Evolutionary conservation across 2,329 filamentous ascomycete species (phyloP).

Genomic region (Cladosporium austrohemisphaericum): DNA sequence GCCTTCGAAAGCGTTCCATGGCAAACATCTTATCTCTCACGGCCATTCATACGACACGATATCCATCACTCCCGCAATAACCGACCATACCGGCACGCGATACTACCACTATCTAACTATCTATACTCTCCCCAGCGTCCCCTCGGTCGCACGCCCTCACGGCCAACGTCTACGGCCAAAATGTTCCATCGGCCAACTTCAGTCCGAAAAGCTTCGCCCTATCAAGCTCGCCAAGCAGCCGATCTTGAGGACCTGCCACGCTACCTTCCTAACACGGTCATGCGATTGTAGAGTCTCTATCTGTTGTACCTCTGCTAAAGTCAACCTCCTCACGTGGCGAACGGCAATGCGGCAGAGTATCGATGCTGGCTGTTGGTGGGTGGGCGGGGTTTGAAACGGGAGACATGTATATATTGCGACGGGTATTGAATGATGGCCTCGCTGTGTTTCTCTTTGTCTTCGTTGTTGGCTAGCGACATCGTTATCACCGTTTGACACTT

Average conservation of each 20-base stretch:
- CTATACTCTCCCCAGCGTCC: too few relatives aligned
- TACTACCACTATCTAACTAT: too few relatives aligned
- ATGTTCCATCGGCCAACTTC: slow-evolving; percentile 5
- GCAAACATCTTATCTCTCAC: slow-evolving; percentile 4
- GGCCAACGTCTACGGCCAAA: slow-evolving; percentile 1
- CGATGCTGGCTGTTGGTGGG: too few relatives aligned
- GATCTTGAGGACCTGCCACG: background rate
- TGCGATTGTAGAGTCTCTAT: background rate
- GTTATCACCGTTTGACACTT: background rate
- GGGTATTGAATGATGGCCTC: too few relatives aligned
- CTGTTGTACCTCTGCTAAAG: background rate
- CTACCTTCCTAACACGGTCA: slow-evolving; percentile 1
- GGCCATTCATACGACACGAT: background rate
- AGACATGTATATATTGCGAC: too few relatives aligned
- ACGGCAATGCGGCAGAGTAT: too few relatives aligned
- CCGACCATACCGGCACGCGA: too few relatives aligned
- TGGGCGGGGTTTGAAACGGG: too few relatives aligned
- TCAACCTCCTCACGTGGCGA: too few relatives aligned
- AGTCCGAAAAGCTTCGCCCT: background rate
- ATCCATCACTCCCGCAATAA: background rate
- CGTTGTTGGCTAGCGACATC: too few relatives aligned
- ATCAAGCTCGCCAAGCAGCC: slow-evolving; percentile 12
- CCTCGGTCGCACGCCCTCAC: too few relatives aligned
- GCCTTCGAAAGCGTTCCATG: background rate
- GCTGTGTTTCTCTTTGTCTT: too few relatives aligned